These are phyloP conservation scores for Ambrosia artemisiifolia DNA, from an alignment of 129 eudicot species.

Conservation along the genomic window DNA sequence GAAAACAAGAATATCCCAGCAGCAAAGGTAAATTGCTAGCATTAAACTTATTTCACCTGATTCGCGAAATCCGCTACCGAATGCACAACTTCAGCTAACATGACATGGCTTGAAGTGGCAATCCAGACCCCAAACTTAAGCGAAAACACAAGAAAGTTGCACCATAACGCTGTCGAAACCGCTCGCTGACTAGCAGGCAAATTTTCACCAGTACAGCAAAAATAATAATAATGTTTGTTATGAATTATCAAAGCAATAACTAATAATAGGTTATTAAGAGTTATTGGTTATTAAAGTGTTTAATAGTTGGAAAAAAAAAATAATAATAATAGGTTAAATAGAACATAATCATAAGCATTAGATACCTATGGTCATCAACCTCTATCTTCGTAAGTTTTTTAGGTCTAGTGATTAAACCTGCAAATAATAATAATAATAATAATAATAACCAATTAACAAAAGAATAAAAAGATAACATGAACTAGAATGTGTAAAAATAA, in stretches of 20 bases:
- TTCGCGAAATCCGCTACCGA: conserved; percentile 96
- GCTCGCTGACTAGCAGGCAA: conserved; percentile 82
- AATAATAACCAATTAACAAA: not conserved
- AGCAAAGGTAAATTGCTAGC: not conserved
- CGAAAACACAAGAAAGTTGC: conserved; percentile 94
- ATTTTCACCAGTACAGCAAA: not conserved
- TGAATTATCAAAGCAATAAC: too few species aligned
- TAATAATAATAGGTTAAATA: not conserved
- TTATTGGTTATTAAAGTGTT: too few species aligned
- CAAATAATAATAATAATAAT: not conserved
- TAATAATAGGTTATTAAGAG: too few species aligned
- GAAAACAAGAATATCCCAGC: not conserved
- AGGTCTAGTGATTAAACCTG: conserved; percentile 76
- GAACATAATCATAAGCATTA: not conserved
- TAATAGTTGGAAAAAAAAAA: too few species aligned
- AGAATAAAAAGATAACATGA: not conserved
- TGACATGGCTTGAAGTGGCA: conserved; percentile 84
- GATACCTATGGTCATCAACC: conserved; percentile 82
- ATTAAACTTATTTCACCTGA: conserved; percentile 48
- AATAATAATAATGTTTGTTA: not conserved
- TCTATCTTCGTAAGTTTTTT: conserved; percentile 54
- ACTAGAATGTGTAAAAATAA: too few species aligned
- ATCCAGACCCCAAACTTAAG: conserved; percentile 97
- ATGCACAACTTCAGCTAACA: conserved; percentile 94
- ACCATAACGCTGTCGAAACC: conserved; percentile 90